phyloP scores from a whole-genome alignment of 1,284 basidiomycete species.

The Rugosomyces carneus region DNA sequence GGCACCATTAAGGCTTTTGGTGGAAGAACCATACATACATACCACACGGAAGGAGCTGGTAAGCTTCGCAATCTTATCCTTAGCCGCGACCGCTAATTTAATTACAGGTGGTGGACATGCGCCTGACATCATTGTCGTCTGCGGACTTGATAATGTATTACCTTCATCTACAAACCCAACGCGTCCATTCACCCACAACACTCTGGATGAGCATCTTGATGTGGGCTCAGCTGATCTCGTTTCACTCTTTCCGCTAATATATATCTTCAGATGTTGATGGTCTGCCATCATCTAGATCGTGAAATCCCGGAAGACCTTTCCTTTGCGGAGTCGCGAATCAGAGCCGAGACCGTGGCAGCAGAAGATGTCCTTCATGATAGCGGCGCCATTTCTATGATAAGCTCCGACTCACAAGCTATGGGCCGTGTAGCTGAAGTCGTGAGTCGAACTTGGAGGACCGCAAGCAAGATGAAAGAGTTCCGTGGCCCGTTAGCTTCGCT shows the following conservation, averaged over 20 bases:
- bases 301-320: constrained; percentile 91
- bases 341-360: constrained; percentile 94
- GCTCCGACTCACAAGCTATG: constrained; percentile 96
- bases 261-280: constrained; percentile 84
- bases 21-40: constrained; percentile 94
- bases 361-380: constrained; percentile 95
- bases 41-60: constrained; percentile 94
- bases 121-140: constrained; percentile 96
- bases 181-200: constrained; percentile 87
- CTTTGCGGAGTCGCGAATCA: constrained; percentile 96
- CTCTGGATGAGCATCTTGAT: constrained; percentile 95
- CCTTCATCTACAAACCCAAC: constrained; percentile 98
- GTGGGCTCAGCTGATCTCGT: constrained; percentile 38
- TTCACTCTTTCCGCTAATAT: background rate
- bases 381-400: constrained; percentile 96
- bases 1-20: constrained; percentile 90
- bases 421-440: constrained; percentile 95
- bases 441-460: constrained; percentile 93
- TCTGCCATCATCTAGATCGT: constrained; percentile 87
- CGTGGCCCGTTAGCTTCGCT: constrained; percentile 62
- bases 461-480: constrained; percentile 87
- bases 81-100: background rate
- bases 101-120: constrained; percentile 87
- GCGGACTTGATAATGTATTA: constrained; percentile 86
- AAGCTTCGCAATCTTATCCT: constrained; percentile 13